Evolutionary conservation across 2,329 filamentous ascomycete species (phyloP).

Genomic region (Verticillium klebahnii): DNA sequence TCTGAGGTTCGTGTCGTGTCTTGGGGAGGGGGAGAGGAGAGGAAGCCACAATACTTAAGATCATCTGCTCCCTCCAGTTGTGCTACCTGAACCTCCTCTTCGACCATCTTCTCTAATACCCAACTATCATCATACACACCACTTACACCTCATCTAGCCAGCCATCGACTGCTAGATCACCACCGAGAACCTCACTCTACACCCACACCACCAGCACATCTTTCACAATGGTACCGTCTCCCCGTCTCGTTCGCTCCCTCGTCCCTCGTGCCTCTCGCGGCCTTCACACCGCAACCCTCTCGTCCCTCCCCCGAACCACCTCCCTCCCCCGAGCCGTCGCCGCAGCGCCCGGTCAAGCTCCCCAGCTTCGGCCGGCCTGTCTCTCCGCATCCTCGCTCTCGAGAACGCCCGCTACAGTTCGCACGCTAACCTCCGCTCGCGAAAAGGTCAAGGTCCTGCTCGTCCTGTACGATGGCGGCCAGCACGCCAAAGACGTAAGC

Average conservation of each 20-base stretch:
- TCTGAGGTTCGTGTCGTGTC: not conserved
- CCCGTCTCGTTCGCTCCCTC: not conserved
- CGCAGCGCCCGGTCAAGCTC: not conserved
- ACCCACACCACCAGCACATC: not conserved
- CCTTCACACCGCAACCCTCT: not conserved
- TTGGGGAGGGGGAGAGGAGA: not conserved
- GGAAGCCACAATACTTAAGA: not conserved
- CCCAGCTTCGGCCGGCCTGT: not conserved
- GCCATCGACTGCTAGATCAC: not conserved
- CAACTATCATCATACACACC: not conserved
- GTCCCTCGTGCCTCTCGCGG: not conserved
- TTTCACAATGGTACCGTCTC: not conserved
- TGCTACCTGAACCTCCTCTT: not conserved
- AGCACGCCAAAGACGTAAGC: conserved; percentile 80
- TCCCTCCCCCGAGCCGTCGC: not conserved
- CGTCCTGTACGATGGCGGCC: conserved; percentile 86
- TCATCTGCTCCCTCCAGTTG: not conserved
- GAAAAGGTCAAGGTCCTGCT: conserved; percentile 88
- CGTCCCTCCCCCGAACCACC: not conserved
- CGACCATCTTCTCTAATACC: not conserved
- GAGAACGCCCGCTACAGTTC: conserved; percentile 42
- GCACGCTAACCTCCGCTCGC: conserved; percentile 47
- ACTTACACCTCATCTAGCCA: not conserved
- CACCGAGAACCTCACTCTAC: not conserved
- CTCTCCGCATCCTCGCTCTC: not conserved